These are phyloP conservation scores for Chaetomium tenue DNA, from an alignment of 495 filamentous ascomycete genomes.

Conservation along the genomic window DNA sequence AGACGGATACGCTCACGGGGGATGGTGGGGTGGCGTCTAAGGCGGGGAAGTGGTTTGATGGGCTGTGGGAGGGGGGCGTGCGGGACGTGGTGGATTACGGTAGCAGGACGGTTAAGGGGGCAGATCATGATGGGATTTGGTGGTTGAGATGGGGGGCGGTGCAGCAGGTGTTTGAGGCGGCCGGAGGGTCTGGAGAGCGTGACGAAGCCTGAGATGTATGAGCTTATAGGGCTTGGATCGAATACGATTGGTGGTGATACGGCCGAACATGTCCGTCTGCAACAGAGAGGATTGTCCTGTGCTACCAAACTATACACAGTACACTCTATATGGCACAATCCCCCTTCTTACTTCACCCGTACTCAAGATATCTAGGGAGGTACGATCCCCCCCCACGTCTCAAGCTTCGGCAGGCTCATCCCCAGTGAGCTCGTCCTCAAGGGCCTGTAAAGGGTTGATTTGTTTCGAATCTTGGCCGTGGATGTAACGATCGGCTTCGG, in stretches of 20 bases:
- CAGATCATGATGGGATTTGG: slow-evolving; percentile 4
- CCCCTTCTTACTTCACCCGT: no score
- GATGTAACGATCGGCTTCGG: not conserved
- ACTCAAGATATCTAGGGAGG: no score
- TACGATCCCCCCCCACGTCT: no score
- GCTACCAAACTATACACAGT: no score
- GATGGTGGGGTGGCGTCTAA: not conserved
- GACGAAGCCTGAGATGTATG: not conserved
- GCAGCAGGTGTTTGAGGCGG: not conserved
- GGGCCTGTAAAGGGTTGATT: no score
- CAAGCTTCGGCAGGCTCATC: no score
- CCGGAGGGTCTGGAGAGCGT: not conserved
- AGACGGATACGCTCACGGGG: not conserved
- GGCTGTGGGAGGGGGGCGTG: not conserved
- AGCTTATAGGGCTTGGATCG: not conserved
- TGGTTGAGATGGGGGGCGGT: not conserved
- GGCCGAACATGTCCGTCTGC: no score
- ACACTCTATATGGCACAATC: no score
- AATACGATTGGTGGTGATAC: no score
- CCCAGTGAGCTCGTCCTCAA: no score
- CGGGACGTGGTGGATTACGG: not conserved
- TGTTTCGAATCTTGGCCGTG: no score
- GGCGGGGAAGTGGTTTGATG: slow-evolving; percentile 1
- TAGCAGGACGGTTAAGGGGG: not conserved
- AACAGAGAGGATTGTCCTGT: no score